Evolutionary conservation across 768 basidiomycete species (phyloP).

Genomic region (Rhodotorula taiwanensis): DNA sequence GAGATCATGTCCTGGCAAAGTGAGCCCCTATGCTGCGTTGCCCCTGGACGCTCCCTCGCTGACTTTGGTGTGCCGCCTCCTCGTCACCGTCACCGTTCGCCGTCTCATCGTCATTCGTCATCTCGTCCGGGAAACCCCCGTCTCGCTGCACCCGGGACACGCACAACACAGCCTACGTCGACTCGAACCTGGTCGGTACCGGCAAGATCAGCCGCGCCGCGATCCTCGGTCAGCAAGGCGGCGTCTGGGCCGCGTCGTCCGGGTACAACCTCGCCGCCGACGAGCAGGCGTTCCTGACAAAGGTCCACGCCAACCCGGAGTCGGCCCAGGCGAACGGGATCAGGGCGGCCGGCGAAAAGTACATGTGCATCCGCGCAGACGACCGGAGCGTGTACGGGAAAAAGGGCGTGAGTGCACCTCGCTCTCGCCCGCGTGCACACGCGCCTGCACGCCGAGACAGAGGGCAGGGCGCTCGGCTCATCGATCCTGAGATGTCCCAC

Average conservation of each 20-base stretch:
- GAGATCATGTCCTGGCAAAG: conserved; percentile 69
- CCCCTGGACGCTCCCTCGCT: neutral
- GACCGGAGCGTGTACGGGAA: conserved; percentile 63
- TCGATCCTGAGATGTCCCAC: neutral
- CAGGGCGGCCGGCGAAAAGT: conserved; percentile 63
- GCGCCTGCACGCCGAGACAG: neutral
- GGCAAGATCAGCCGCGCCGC: conserved; percentile 70
- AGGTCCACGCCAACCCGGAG: conserved; percentile 49
- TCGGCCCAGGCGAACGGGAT: conserved; percentile 53
- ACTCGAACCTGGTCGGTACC: conserved; percentile 62
- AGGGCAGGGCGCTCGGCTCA: neutral
- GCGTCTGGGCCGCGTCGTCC: conserved; percentile 63
- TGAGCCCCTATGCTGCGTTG: conserved; percentile 40
- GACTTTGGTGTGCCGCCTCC: neutral
- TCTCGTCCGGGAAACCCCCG: neutral
- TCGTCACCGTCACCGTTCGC: neutral
- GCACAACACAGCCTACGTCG: conserved; percentile 46
- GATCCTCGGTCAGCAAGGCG: conserved; percentile 64
- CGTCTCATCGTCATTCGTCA: conserved; percentile 12
- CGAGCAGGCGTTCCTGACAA: conserved; percentile 59
- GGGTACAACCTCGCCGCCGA: conserved; percentile 62
- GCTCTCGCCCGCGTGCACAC: neutral
- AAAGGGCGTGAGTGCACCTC: conserved; percentile 57
- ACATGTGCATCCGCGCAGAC: conserved; percentile 56
- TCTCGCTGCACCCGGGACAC: neutral